Evolutionary conservation across 2,329 filamentous ascomycete species (phyloP).

Genomic region (Dactylellina leptospora): DNA sequence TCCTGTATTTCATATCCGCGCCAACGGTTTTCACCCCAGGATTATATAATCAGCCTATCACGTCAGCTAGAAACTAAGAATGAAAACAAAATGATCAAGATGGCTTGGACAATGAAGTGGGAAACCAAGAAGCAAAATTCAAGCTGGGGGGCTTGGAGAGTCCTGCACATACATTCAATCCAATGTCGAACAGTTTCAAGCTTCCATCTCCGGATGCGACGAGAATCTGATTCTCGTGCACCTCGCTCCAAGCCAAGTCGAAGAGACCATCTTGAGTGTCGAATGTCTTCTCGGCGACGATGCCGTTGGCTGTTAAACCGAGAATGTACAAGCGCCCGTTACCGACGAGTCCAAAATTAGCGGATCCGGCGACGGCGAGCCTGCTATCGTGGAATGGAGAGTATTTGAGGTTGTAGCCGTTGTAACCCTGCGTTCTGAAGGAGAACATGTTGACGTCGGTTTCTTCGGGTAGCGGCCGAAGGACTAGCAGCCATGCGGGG

Average conservation of each 20-base stretch:
- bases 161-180: slow-evolving; percentile 64
- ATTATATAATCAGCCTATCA: slow-evolving; percentile 50
- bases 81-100: no score
- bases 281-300: slow-evolving; percentile 88
- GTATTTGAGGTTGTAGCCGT: slow-evolving; percentile 97
- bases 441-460: slow-evolving; percentile 74
- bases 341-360: slow-evolving; percentile 96
- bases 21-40: background rate
- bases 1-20: slow-evolving; percentile 60
- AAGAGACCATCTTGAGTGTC: slow-evolving; percentile 98
- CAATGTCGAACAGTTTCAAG: slow-evolving; percentile 90
- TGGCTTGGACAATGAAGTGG: no score
- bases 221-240: slow-evolving; percentile 92
- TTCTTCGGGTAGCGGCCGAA: slow-evolving; percentile 11
- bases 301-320: slow-evolving; percentile 81
- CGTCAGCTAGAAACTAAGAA: slow-evolving; percentile 49
- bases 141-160: background rate
- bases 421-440: slow-evolving; percentile 90
- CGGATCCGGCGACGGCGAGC: slow-evolving; percentile 86
- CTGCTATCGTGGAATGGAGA: slow-evolving; percentile 97
- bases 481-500: background rate
- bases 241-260: slow-evolving; percentile 93
- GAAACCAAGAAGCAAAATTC: no score
- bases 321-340: slow-evolving; percentile 91
- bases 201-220: slow-evolving; percentile 91